Base-by-base conservation (phyloP, 352 stramenopile species). In the Thraustochytrium sp. region DNA sequence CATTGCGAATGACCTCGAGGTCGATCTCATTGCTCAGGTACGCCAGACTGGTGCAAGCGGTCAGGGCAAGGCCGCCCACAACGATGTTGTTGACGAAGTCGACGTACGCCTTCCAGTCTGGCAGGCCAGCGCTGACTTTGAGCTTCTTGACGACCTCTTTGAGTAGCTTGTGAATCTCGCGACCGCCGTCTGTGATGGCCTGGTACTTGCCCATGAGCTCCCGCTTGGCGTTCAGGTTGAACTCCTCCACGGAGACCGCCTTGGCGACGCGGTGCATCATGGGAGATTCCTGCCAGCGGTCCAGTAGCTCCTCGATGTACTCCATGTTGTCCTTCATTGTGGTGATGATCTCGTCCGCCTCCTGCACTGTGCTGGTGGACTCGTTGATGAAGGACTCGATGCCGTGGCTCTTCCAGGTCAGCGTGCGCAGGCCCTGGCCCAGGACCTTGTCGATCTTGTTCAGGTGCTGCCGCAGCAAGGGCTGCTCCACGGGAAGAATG, bases 41-140 rank as follows among this genome's bases (percentile, higher is more conserved):
- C 76, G 98, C 90, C 16, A 95, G 88, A 18, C 91, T 95, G 42
- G 85, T 86, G 51, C 87, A 87, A 37, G 93, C 88, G 31, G 91
- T 86, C 18, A 86, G 89, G 0, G 93, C 92, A 3, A 99, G 90
- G n/a, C 96, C 96, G 63, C 94, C 92, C 23, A 98, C 92, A 21
- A 99, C 94, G n/a, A 98, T 95, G 85, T 95, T 98, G 88, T 98
- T 98, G 54, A 98, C 92, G 76, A 98, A 99, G 85, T 98, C 94
- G 26, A 98, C 92, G 82, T 99, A 99, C 23, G 92, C 93, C 73
- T 94, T 97, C 96, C 96, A 99, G 87, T 98, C 90, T 40, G 88
- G 90, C 21, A 93, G 94, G 36, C 90, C 93, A 82, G 97, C 97
- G 51, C 95, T 94, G 13, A 97, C 92, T 26, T 87, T 85, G 37